Conservation (phyloP, 2,329 filamentous ascomycete species). For the Paraconiothyrium brasiliense region DNA sequence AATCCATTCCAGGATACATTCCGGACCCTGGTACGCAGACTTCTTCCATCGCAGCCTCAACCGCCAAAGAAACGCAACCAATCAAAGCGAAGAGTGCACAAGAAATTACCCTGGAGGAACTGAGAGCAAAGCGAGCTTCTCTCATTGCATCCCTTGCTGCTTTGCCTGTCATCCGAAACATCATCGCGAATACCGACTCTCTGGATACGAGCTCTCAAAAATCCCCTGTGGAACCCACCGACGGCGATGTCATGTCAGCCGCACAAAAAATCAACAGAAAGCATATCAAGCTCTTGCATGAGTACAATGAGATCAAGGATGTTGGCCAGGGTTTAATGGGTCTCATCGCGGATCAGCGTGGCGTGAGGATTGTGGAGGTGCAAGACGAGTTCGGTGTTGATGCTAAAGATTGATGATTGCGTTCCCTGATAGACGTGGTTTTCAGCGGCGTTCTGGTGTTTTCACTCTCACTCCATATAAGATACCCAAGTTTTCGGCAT, state of each 20-base stretch:
- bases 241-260: constrained; percentile 48
- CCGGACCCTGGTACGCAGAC: background rate
- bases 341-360: constrained; percentile 71
- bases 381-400: constrained; percentile 60
- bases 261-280: constrained; percentile 65
- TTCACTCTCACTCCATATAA: constrained; percentile 1
- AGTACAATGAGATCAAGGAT: constrained; percentile 78
- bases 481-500: constrained; percentile 14
- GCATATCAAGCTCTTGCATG: constrained; percentile 72
- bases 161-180: constrained; percentile 44
- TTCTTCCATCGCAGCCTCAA: background rate
- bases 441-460: constrained; percentile 8
- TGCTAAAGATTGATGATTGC: constrained; percentile 51
- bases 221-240: constrained; percentile 36
- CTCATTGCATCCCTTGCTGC: constrained; percentile 44
- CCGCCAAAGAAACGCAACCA: background rate
- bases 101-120: constrained; percentile 57
- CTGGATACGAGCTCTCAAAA: constrained; percentile 25
- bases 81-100: constrained; percentile 49
- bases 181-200: constrained; percentile 42
- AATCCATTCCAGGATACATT: background rate
- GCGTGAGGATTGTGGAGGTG: constrained; percentile 61
- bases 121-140: constrained; percentile 54
- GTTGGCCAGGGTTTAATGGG: constrained; percentile 72
- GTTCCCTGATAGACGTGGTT: background rate